Evolutionary conservation across 148 eudicot species (phyloP).

Genomic region (Polygonum maritimum): DNA sequence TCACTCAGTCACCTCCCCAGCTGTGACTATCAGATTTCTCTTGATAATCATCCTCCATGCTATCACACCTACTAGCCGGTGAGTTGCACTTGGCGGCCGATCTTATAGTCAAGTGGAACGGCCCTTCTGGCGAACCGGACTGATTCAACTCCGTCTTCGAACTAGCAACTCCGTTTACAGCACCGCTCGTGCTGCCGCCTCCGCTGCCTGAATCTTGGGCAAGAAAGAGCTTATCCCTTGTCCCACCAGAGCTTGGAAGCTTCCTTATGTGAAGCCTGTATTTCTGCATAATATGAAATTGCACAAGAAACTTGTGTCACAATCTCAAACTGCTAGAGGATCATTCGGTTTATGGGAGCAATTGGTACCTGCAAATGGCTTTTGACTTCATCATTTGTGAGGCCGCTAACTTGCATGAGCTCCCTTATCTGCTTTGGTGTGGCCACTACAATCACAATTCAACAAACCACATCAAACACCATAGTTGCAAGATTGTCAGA

Average conservation of each 20-base stretch:
- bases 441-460: slow-evolving; percentile 35
- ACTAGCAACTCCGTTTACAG: background rate
- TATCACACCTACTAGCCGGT: background rate
- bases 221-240: background rate
- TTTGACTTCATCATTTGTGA: slow-evolving; percentile 62
- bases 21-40: slow-evolving; percentile 1
- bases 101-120: background rate
- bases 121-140: slow-evolving; percentile 1
- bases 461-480: background rate
- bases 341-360: background rate
- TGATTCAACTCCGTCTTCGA: background rate
- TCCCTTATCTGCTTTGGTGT: slow-evolving; percentile 66
- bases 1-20: background rate
- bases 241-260: slow-evolving; percentile 13
- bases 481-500: background rate
- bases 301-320: background rate
- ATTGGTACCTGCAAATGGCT: slow-evolving; percentile 51
- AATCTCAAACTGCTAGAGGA: background rate
- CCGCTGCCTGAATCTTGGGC: background rate
- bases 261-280: slow-evolving; percentile 46
- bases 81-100: slow-evolving; percentile 1
- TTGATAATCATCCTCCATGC: background rate
- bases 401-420: slow-evolving; percentile 45
- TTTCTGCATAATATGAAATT: slow-evolving; percentile 25
- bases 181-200: background rate